Evolutionary conservation across 1,284 basidiomycete species (phyloP).

Genomic region (Ceratobasidium sp.): DNA sequence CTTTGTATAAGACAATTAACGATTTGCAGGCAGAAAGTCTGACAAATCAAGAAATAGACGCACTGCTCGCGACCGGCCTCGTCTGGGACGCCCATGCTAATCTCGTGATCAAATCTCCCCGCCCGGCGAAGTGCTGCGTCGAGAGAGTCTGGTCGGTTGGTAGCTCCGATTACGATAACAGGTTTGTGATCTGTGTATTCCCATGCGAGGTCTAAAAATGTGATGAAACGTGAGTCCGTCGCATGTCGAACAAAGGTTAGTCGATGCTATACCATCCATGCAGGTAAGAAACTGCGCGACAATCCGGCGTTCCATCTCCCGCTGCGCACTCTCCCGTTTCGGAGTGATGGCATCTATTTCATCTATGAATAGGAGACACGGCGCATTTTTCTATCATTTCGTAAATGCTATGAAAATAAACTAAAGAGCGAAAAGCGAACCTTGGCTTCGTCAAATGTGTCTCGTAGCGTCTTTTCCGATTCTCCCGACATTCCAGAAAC

Average conservation of each 20-base stretch:
- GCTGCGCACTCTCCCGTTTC: slow-evolving; percentile 94
- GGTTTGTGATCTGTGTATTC: slow-evolving; percentile 90
- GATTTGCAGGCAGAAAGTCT: neutral
- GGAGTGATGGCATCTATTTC: slow-evolving; percentile 99
- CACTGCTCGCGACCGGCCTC: slow-evolving; percentile 89
- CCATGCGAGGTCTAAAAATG: slow-evolving; percentile 78
- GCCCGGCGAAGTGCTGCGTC: slow-evolving; percentile 93
- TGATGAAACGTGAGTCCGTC: neutral
- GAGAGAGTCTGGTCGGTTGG: slow-evolving; percentile 93
- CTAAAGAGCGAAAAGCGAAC: slow-evolving; percentile 53
- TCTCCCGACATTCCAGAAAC: slow-evolving; percentile 98
- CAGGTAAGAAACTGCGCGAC: slow-evolving; percentile 97
- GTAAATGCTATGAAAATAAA: neutral
- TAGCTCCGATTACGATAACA: slow-evolving; percentile 94
- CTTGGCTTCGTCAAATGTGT: slow-evolving; percentile 96
- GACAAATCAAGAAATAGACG: slow-evolving; percentile 47
- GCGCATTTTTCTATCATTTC: slow-evolving; percentile 73
- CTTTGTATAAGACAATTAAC: neutral
- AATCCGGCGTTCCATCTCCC: slow-evolving; percentile 97
- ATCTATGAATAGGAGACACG: slow-evolving; percentile 92
- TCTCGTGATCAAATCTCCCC: slow-evolving; percentile 96
- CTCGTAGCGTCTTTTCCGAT: slow-evolving; percentile 93
- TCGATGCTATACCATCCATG: slow-evolving; percentile 82
- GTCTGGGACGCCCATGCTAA: slow-evolving; percentile 95
- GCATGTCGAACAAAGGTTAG: neutral